Evolutionary conservation across 176 grass and related monocot species (phyloP).

Genomic region (Echinochloa phyllopogon): DNA sequence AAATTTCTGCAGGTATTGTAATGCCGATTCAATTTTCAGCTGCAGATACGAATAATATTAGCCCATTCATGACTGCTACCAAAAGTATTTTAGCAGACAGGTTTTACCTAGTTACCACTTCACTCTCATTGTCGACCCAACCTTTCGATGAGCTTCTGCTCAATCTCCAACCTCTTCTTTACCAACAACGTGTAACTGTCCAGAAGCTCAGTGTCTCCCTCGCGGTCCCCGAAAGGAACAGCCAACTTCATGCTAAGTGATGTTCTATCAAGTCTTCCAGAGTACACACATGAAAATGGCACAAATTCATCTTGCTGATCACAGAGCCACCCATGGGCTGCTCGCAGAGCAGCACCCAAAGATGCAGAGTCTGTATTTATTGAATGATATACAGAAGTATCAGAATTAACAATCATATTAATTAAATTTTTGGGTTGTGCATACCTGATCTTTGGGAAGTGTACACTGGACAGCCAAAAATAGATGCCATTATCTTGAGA

Average conservation of each 20-base stretch:
- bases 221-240: constrained; percentile 37
- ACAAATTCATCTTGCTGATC: constrained; percentile 49
- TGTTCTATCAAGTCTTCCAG: constrained; percentile 35
- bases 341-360: constrained; percentile 67
- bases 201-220: constrained; percentile 45
- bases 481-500: constrained; percentile 70
- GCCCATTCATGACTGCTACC: neutral
- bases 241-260: constrained; percentile 48
- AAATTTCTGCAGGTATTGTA: neutral
- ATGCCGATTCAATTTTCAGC: too few relatives aligned
- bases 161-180: constrained; percentile 62
- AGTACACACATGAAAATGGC: constrained; percentile 48
- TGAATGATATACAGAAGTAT: neutral
- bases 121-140: constrained; percentile 9
- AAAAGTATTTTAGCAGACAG: neutral
- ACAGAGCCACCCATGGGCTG: constrained; percentile 76
- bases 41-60: neutral
- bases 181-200: constrained; percentile 48
- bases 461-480: constrained; percentile 82
- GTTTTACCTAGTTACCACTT: constrained; percentile 1
- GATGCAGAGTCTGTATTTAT: constrained; percentile 63
- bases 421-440: neutral
- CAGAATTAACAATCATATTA: neutral
- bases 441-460: constrained; percentile 77
- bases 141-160: constrained; percentile 52